Evolutionary conservation across 257 asterid species (phyloP), one percentile per base, ranked within the genome.

Genomic region (Solanum sejunctum): DNA sequence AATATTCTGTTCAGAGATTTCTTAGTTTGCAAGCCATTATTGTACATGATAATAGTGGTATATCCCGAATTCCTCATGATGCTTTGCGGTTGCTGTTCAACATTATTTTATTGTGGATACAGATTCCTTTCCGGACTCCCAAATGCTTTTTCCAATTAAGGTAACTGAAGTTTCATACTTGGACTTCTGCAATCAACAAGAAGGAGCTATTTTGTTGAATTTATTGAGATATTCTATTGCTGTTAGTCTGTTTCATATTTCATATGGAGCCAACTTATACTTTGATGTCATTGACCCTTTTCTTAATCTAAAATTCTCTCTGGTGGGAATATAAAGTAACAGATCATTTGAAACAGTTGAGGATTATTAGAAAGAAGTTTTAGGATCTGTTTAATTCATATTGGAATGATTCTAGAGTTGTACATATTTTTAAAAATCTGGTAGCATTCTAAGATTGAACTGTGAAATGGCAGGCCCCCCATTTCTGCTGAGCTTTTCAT

Each of bases 121-220:
- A 79, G 86, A 91, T 92, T 80, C 94, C 99, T 82, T 93, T 91
- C 84, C 85, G 86, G 85, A 82, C 92, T 87, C 99, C 99, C 75
- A 84, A 26, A 26, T 85, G 84, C 90, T 95, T 93, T 88, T 97
- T 97, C 67, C 92, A 84, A 82, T 88, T 91, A 13, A 93, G 98
- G 99, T 93, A 91, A 75, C 84, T 45, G 52, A 32, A 63, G 15
- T 52, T 66, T 69, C 79, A 10, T 20, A 13, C 39, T 11, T 17
- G 23, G 82, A 78, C 83, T 78, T 72, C 12, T 52, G 47, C 83
- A 28, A 28, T 78, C 64, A 51, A 51, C 13, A 26, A 78, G 54
- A 26, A 78, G 54, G 81, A 8, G 28, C 49, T 58, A 36, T 83
- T 36, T 36, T 52, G 51, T 82, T 63, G 81, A 47, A 57, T 43